phyloP scores from a whole-genome alignment of 371 early-diverging fungal species.

The Apophysomyces elegans region DNA sequence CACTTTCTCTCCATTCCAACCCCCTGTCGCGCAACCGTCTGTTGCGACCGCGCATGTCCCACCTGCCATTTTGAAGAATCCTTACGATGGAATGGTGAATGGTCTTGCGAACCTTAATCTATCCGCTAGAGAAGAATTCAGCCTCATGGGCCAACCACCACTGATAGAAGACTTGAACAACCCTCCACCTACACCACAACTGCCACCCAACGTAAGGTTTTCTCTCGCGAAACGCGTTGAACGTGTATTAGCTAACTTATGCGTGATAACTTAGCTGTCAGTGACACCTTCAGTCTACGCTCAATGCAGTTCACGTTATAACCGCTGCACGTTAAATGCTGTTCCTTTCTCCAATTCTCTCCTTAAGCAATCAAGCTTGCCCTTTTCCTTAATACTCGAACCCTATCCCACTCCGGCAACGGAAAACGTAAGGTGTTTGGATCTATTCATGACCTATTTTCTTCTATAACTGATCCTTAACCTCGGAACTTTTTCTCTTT shows the following conservation, averaged over 20 bases:
- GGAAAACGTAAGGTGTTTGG: slow-evolving; percentile 1
- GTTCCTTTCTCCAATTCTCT: slow-evolving; percentile 69
- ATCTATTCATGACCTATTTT: slow-evolving; percentile 1
- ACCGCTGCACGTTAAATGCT: slow-evolving; percentile 77
- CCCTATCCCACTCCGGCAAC: slow-evolving; percentile 56
- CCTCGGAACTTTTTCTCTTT: not conserved
- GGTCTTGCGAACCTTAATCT: slow-evolving; percentile 31
- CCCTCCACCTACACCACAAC: slow-evolving; percentile 36
- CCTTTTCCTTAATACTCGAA: slow-evolving; percentile 75
- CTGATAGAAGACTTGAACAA: slow-evolving; percentile 49
- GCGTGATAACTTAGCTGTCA: slow-evolving; percentile 33
- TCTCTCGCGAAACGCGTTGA: not conserved
- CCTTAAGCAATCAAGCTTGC: slow-evolving; percentile 73
- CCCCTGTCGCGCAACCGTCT: not conserved
- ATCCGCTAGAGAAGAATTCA: slow-evolving; percentile 28
- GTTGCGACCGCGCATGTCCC: slow-evolving; percentile 3
- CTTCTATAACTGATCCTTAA: slow-evolving; percentile 4
- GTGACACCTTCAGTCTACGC: slow-evolving; percentile 42
- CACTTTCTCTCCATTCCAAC: not conserved
- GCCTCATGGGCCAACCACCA: slow-evolving; percentile 59
- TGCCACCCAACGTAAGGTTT: slow-evolving; percentile 48
- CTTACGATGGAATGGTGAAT: slow-evolving; percentile 19
- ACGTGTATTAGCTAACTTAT: not conserved
- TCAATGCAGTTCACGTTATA: slow-evolving; percentile 60
- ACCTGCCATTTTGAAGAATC: not conserved